Conservation (phyloP, 2,329 filamentous ascomycete genomes). For the Decorospora gaudefroyi region DNA sequence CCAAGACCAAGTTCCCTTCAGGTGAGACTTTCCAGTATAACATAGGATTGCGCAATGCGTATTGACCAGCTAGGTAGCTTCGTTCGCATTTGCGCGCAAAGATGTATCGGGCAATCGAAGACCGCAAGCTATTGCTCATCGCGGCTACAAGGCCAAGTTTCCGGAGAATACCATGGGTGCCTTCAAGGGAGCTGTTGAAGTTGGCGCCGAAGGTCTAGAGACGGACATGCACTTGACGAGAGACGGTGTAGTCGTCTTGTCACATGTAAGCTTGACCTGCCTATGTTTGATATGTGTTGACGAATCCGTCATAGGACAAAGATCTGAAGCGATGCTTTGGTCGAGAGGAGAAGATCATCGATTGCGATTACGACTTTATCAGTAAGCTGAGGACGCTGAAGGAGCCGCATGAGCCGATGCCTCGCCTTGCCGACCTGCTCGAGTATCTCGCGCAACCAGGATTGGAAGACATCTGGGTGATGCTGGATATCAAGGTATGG, state of each 20-base stretch:
- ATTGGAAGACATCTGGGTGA: constrained; percentile 71
- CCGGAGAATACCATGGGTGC: constrained; percentile 87
- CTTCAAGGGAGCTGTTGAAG: constrained; percentile 72
- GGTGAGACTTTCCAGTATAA: constrained; percentile 16
- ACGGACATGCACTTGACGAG: constrained; percentile 83
- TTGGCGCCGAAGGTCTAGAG: constrained; percentile 80
- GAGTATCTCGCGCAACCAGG: constrained; percentile 69
- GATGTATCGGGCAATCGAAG: constrained; percentile 48
- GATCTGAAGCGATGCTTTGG: constrained; percentile 83
- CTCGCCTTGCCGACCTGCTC: constrained; percentile 74
- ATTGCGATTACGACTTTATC: constrained; percentile 77
- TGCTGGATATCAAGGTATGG: constrained; percentile 84
- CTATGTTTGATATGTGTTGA: constrained; percentile 4
- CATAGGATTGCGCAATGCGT: not conserved
- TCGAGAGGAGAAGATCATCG: constrained; percentile 68
- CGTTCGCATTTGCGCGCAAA: constrained; percentile 43
- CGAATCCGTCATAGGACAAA: constrained; percentile 61
- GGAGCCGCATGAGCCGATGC: constrained; percentile 72
- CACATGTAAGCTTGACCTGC: constrained; percentile 77
- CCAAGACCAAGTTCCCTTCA: constrained; percentile 36
- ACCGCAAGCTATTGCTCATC: constrained; percentile 76
- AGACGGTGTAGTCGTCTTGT: constrained; percentile 83
- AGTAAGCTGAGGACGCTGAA: constrained; percentile 68
- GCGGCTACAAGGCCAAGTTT: constrained; percentile 74
- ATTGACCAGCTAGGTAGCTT: constrained; percentile 34